Evolutionary conservation across 192 early-diverging fungal genomes (phyloP).

Genomic region (Coemansia javaensis): DNA sequence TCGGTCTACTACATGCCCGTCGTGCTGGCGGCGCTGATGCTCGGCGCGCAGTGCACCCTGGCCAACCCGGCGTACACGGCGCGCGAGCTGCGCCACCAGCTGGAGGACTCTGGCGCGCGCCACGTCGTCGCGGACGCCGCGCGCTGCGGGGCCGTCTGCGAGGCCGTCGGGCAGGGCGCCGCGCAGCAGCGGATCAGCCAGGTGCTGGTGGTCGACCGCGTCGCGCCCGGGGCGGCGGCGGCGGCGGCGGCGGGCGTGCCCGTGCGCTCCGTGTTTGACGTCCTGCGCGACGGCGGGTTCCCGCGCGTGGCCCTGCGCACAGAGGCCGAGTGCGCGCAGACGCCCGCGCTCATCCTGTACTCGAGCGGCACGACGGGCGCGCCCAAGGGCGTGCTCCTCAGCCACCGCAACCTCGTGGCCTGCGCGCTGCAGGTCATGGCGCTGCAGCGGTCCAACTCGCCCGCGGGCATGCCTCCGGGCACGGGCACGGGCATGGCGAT

Average conservation of each 20-base stretch:
- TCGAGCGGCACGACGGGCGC: constrained; percentile 65
- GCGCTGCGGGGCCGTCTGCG: background rate
- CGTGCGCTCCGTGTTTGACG: constrained; percentile 5
- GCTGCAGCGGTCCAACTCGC: too few relatives aligned
- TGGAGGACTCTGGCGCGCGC: constrained; percentile 62
- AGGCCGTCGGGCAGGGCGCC: background rate
- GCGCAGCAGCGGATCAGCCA: background rate
- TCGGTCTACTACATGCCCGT: constrained; percentile 59
- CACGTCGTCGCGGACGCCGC: constrained; percentile 54
- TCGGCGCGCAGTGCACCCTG: constrained; percentile 59
- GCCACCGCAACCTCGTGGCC: constrained; percentile 63
- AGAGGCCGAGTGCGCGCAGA: background rate
- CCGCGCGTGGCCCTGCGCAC: background rate
- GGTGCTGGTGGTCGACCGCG: background rate
- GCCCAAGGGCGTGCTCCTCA: constrained; percentile 62
- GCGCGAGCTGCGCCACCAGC: constrained; percentile 67
- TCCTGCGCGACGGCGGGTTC: constrained; percentile 1
- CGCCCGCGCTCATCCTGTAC: constrained; percentile 58
- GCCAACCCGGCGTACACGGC: constrained; percentile 75
- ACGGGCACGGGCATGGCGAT: constrained; percentile 2
- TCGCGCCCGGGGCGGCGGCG: background rate
- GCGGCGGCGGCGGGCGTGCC: too few relatives aligned
- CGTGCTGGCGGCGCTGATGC: constrained; percentile 54
- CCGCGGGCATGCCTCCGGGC: too few relatives aligned
- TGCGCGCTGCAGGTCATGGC: constrained; percentile 42